Base-by-base conservation (phyloP, 306 rosid species). In the Calophaca sinica region DNA sequence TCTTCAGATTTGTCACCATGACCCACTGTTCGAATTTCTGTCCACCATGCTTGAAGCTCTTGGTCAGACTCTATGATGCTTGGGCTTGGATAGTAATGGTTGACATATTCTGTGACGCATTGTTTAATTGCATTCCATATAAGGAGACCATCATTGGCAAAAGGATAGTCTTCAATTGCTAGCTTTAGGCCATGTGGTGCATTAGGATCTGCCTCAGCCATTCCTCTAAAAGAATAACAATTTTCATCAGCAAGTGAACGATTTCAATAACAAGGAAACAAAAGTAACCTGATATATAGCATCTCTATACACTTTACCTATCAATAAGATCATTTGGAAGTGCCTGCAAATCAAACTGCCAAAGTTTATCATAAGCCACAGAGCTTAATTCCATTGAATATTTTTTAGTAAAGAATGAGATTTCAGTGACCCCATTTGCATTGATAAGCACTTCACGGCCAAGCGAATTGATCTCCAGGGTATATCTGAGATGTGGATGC, bases 41-140 rank as follows among this genome's bases (percentile, higher is more conserved):
- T 77, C 89, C 89, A 86, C 87, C 89, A 86, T 63, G 76, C 54
- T 77, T 86, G 89, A 68, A 86, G 84, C 77, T 86, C 89, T 10
- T 73, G 20, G 36, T 86, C 82, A 51, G 84, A 51, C 20, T 73
- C 77, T 4, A 86, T 50, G 48, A 33, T 32, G 33, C 52, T 74
- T 12, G 67, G 64, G 41, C 11, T 71, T 29, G 87, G 85, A 44
- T 86, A 83, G 77, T 86, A 83, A 58, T 83, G 87, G 35, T 35
- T 77, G 9, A 83, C 85, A 74, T 86, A 86, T 5, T 77, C 81
- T n/a, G 83, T 83, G 9, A 83, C 72, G 87, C 89, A 86, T 2
- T 73, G 36, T 53, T 86, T 80, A 0, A 86, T 51, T 26, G 81
- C 81, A 62, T 86, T 83, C 89, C 88, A 85, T 75, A 85, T 71